A percentile compares a stretch with the other conserved stretches of the same genome.
Evolutionary conservation across 108 stramenopile genomes (phyloP).

Genomic region (Epithemia pelagica): DNA sequence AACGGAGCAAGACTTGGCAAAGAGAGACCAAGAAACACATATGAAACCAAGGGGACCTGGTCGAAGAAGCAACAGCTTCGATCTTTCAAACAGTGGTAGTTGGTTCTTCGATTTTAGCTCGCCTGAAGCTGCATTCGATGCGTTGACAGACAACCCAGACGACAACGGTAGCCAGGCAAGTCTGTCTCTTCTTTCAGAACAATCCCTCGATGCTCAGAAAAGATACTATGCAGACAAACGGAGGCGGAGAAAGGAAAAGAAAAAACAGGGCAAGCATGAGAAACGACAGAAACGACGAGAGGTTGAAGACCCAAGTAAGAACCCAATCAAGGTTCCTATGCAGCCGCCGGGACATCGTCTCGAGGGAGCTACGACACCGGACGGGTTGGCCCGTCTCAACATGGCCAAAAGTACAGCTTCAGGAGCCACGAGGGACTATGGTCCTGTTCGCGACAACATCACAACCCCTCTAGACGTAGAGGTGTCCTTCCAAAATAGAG

Average conservation of each 20-base stretch:
- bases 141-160: constrained; percentile 8
- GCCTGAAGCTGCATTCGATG: not conserved
- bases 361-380: not conserved
- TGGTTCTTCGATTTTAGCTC: constrained; percentile 30
- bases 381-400: not conserved
- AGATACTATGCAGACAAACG: constrained; percentile 13
- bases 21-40: not conserved
- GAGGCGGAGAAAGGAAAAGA: constrained; percentile 6
- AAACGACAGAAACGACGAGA: not conserved
- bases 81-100: constrained; percentile 7
- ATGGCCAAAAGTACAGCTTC: not conserved
- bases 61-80: constrained; percentile 5
- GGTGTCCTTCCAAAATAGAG: not conserved
- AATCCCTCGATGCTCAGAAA: constrained; percentile 13
- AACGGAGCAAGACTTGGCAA: constrained; percentile 10
- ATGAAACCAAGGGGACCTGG: not conserved
- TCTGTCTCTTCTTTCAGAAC: constrained; percentile 21
- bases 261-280: not conserved
- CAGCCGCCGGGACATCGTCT: not conserved
- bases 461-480: not conserved
- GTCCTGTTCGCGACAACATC: not conserved
- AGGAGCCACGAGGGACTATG: constrained; percentile 2
- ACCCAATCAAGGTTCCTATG: not conserved
- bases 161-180: constrained; percentile 16
- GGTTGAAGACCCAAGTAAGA: not conserved